Percentiles rank a stretch among this genome's conserved stretches.
Conservation (phyloP, 768 basidiomycete species). For the Myochromella boudieri region DNA sequence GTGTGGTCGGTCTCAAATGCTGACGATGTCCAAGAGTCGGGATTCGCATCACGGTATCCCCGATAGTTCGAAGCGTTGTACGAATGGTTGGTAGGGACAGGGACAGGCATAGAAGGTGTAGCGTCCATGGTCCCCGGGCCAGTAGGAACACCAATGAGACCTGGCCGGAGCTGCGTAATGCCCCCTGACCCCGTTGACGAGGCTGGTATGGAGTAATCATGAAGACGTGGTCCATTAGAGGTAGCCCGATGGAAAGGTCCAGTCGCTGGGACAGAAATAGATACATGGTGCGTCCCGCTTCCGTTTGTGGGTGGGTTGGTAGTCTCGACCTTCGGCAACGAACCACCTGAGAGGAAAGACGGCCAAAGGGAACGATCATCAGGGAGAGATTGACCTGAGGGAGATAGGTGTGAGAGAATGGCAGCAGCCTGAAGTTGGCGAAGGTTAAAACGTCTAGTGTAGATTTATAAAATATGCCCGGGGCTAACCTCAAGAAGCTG, state of each 20-base stretch:
- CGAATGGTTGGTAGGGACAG: slow-evolving; percentile 20
- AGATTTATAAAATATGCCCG: slow-evolving; percentile 1
- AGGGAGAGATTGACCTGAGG: slow-evolving; percentile 72
- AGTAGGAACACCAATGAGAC: slow-evolving; percentile 42
- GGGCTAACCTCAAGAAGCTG: slow-evolving; percentile 84
- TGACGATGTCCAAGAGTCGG: slow-evolving; percentile 33
- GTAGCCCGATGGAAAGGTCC: slow-evolving; percentile 24
- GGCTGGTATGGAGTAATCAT: slow-evolving; percentile 59
- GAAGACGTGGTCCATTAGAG: slow-evolving; percentile 57
- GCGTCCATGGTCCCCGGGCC: slow-evolving; percentile 11
- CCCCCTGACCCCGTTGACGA: slow-evolving; percentile 31
- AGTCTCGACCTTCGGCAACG: slow-evolving; percentile 52
- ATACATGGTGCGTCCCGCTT: slow-evolving; percentile 29
- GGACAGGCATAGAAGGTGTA: slow-evolving; percentile 34
- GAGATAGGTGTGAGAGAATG: slow-evolving; percentile 86
- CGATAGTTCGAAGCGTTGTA: slow-evolving; percentile 10
- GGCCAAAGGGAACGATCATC: slow-evolving; percentile 96
- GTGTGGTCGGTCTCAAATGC: slow-evolving; percentile 17
- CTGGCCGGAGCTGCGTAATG: slow-evolving; percentile 62
- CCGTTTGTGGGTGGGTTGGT: slow-evolving; percentile 15
- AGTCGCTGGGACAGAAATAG: slow-evolving; percentile 53
- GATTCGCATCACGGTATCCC: slow-evolving; percentile 25
- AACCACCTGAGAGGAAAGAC: slow-evolving; percentile 72
- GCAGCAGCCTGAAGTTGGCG: slow-evolving; percentile 71
- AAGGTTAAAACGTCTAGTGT: slow-evolving; percentile 2